A percentile compares a stretch with the other conserved stretches of the same genome.
phyloP scores from a whole-genome alignment of 148 eudicot species.

The Dianthus caryophyllus region DNA sequence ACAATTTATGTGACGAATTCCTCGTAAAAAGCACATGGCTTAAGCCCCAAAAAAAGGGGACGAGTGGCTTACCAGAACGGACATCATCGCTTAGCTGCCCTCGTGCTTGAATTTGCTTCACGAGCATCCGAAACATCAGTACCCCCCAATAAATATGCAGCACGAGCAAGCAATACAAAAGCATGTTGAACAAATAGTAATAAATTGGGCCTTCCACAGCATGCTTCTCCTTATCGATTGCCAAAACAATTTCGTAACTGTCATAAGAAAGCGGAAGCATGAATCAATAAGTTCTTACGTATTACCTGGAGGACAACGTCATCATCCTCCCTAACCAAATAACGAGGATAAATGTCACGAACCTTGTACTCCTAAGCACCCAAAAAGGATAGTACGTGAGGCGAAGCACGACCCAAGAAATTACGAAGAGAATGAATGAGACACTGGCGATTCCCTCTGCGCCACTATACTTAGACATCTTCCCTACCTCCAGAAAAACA shows the following conservation, averaged over 20 bases:
- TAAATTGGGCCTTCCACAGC: conserved; percentile 64
- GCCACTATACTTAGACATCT: conserved; percentile 93
- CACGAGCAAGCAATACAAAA: conserved; percentile 70
- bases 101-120: conserved; percentile 80
- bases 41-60: too few relatives aligned
- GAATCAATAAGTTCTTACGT: too few relatives aligned
- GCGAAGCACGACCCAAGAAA: conserved; percentile 91
- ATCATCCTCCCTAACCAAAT: too few relatives aligned
- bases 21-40: too few relatives aligned
- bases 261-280: conserved; percentile 14
- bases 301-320: too few relatives aligned
- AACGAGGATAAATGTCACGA: conserved; percentile 9
- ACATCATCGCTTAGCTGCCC: conserved; percentile 91
- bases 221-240: conserved; percentile 75
- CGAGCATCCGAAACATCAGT: conserved; percentile 88
- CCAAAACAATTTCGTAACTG: conserved; percentile 78
- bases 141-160: conserved; percentile 97
- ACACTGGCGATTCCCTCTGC: conserved; percentile 76
- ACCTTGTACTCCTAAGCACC: conserved; percentile 97
- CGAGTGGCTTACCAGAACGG: conserved; percentile 98
- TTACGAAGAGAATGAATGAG: conserved; percentile 69
- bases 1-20: too few relatives aligned
- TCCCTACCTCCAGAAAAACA: conserved; percentile 84
- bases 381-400: conserved; percentile 85
- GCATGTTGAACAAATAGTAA: conserved; percentile 84